phyloP scores from a whole-genome alignment of 257 asterid genomes.

The Solanum lycopersicoides region DNA sequence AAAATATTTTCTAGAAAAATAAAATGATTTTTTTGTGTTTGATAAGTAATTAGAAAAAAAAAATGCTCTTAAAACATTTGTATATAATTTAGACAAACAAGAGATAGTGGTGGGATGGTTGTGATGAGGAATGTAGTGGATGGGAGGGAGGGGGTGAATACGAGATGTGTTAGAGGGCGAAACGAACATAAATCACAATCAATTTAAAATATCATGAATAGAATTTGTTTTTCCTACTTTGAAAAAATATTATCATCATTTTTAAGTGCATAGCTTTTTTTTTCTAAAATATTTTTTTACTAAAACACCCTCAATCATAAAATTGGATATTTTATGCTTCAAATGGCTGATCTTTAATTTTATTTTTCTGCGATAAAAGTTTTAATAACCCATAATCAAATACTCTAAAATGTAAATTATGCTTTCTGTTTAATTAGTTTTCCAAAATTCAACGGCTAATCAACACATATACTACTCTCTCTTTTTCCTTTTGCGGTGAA shows the following conservation, averaged over 20 bases:
- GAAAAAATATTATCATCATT: no score
- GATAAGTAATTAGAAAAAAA: not conserved
- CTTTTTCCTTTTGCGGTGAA: not conserved
- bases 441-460: not conserved
- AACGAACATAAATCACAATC: not conserved
- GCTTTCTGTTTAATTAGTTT: no score
- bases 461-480: not conserved
- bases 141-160: not conserved
- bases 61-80: no score
- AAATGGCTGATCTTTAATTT: no score
- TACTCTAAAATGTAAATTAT: not conserved
- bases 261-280: no score
- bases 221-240: not conserved
- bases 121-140: not conserved
- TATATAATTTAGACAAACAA: no score
- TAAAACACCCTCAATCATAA: not conserved
- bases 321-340: not conserved
- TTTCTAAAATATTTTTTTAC: no score
- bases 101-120: no score
- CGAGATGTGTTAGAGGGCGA: not conserved
- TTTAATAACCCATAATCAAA: not conserved
- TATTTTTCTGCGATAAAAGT: not conserved
- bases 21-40: not conserved
- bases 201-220: not conserved
- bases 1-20: no score